Evolutionary conservation across 2,329 filamentous ascomycete species (phyloP).

Genomic region (Erysiphe pulchra): DNA sequence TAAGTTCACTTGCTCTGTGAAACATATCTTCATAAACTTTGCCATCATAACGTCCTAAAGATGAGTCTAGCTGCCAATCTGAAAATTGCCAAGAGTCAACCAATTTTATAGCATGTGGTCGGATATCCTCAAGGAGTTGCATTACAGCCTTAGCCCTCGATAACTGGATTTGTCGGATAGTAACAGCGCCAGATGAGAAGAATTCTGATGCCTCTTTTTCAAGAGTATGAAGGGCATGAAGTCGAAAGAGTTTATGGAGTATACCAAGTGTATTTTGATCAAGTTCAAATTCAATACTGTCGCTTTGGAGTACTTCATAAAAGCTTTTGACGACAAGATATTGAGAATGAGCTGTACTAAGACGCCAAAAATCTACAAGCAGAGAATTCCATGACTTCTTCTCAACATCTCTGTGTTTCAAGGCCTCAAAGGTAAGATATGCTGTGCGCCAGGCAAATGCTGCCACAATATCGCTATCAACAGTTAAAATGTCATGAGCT

Average conservation of each 20-base stretch:
- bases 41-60: slow-evolving; percentile 43
- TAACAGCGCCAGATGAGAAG: slow-evolving; percentile 42
- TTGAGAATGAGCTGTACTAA: slow-evolving; percentile 50
- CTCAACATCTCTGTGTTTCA: slow-evolving; percentile 47
- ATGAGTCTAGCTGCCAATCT: slow-evolving; percentile 53
- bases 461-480: slow-evolving; percentile 42
- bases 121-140: slow-evolving; percentile 42
- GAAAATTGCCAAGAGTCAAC: slow-evolving; percentile 56
- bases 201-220: slow-evolving; percentile 47
- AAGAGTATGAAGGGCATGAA: slow-evolving; percentile 38
- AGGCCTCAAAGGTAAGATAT: slow-evolving; percentile 49
- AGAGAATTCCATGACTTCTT: slow-evolving; percentile 57
- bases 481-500: slow-evolving; percentile 48
- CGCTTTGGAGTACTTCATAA: slow-evolving; percentile 38
- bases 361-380: slow-evolving; percentile 52
- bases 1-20: slow-evolving; percentile 41
- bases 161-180: slow-evolving; percentile 45
- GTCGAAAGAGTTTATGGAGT: slow-evolving; percentile 40
- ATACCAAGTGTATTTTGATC: slow-evolving; percentile 29
- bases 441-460: slow-evolving; percentile 55
- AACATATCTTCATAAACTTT: slow-evolving; percentile 61
- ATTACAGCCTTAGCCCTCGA: slow-evolving; percentile 41
- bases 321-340: slow-evolving; percentile 62
- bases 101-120: slow-evolving; percentile 44
- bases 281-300: slow-evolving; percentile 24